phyloP scores from a whole-genome alignment of 1,284 basidiomycete species.

The Coriolopsis trogii region DNA sequence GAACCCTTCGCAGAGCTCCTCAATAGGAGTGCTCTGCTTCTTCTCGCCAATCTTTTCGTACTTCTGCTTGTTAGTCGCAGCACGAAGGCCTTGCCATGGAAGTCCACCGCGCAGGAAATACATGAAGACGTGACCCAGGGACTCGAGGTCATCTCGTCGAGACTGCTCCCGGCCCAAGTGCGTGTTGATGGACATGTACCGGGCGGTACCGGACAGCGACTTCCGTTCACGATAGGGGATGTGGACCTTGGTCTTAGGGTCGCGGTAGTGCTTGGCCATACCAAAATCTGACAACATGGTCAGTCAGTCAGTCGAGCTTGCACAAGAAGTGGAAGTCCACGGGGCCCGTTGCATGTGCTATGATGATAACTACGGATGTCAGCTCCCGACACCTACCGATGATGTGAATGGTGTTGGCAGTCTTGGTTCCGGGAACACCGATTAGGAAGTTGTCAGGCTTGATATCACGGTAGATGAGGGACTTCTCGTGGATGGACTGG shows the following conservation, averaged over 20 bases:
- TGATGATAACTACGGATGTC: too few species aligned
- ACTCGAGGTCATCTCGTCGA: slow-evolving; percentile 92
- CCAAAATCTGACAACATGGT: slow-evolving; percentile 99
- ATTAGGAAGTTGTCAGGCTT: slow-evolving; percentile 99
- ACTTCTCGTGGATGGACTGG: slow-evolving; percentile 97
- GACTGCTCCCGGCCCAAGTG: slow-evolving; percentile 93
- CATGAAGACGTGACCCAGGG: slow-evolving; percentile 97
- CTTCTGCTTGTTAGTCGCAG: slow-evolving; percentile 97
- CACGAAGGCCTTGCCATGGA: slow-evolving; percentile 95
- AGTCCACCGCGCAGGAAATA: slow-evolving; percentile 93
- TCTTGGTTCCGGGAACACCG: slow-evolving; percentile 92
- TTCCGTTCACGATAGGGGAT: slow-evolving; percentile 99
- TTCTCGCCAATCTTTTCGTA: slow-evolving; percentile 99
- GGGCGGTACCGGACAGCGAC: slow-evolving; percentile 95
- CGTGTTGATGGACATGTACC: slow-evolving; percentile 99
- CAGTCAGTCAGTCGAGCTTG: too few species aligned
- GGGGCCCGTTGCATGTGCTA: too few species aligned
- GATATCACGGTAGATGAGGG: slow-evolving; percentile 98
- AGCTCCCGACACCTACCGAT: slow-evolving; percentile 70
- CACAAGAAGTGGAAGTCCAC: too few species aligned
- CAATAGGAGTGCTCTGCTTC: slow-evolving; percentile 93
- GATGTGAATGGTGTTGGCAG: slow-evolving; percentile 88
- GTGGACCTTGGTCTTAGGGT: slow-evolving; percentile 96
- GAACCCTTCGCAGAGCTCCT: slow-evolving; percentile 95
- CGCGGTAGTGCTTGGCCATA: slow-evolving; percentile 98